These are phyloP conservation scores for Geosmithia putterillii DNA, from an alignment of 2,329 filamentous ascomycete species.

Conservation along the genomic window DNA sequence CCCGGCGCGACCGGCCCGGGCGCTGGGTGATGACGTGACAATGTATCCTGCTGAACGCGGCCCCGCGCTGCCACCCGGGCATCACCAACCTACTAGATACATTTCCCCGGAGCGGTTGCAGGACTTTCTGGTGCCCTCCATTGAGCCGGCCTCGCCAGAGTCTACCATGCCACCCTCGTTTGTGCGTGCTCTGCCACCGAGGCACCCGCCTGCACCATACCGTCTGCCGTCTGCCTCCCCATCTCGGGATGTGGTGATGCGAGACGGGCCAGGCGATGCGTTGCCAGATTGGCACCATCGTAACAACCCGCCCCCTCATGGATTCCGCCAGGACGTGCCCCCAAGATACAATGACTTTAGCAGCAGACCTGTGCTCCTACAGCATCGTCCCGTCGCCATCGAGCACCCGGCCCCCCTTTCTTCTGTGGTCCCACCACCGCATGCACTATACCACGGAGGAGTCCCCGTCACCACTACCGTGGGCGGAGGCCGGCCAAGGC, in stretches of 20 bases:
- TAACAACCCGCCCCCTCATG: not conserved
- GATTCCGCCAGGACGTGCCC: not conserved
- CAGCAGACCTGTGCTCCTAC: not conserved
- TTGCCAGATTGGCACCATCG: not conserved
- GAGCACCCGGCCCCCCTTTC: not conserved
- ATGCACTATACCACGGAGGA: too few relatives aligned
- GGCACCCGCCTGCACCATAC: conserved; percentile 10
- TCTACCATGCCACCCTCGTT: conserved; percentile 18
- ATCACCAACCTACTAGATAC: not conserved
- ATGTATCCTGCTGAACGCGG: not conserved
- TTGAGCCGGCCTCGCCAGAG: conserved; percentile 28
- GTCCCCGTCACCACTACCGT: not conserved
- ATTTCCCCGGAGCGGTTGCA: conserved; percentile 10
- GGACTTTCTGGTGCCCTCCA: conserved; percentile 32
- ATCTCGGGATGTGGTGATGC: not conserved
- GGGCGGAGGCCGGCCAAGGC: not conserved
- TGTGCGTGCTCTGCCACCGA: conserved; percentile 17
- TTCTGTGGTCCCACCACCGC: too few relatives aligned
- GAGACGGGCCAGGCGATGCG: not conserved
- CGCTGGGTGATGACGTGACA: not conserved
- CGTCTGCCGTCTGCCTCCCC: conserved; percentile 1
- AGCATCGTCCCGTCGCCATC: not conserved
- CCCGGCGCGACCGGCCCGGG: not conserved
- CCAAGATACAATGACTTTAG: not conserved
- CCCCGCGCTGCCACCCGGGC: not conserved